Conservation (phyloP, 306 rosid genomes). For the Trifolium pratense region DNA sequence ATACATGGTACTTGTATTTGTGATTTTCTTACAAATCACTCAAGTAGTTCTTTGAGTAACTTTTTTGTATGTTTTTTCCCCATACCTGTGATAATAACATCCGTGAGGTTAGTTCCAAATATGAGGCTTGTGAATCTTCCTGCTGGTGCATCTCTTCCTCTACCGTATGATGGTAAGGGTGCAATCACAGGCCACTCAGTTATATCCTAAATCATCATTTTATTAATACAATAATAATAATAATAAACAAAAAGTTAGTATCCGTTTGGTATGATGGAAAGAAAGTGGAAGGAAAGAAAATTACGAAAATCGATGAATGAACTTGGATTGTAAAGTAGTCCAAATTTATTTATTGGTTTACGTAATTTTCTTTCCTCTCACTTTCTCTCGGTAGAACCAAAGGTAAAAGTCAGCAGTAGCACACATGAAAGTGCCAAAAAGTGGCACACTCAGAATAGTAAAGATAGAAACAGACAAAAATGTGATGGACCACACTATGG, state of each 20-base stretch:
- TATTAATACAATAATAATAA: not conserved
- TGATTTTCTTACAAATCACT: not conserved
- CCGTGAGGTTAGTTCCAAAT: conserved; percentile 83
- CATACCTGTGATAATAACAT: conserved; percentile 72
- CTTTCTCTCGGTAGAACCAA: no score
- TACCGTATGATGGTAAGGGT: conserved; percentile 77
- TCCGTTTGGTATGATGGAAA: no score
- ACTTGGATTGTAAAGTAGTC: no score
- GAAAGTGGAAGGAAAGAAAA: no score
- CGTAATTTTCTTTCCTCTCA: no score
- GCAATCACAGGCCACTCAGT: conserved; percentile 70
- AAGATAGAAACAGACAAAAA: conserved; percentile 24
- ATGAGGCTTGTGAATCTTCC: conserved; percentile 73
- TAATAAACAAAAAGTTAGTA: conserved; percentile 10
- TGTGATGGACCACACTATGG: conserved; percentile 42
- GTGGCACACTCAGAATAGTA: conserved; percentile 19
- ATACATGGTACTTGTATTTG: not conserved
- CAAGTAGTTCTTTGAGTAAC: not conserved
- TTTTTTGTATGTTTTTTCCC: not conserved
- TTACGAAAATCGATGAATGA: no score
- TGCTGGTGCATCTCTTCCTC: conserved; percentile 78
- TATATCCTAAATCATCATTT: conserved; percentile 61
- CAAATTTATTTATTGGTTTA: no score
- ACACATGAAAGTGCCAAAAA: conserved; percentile 30
- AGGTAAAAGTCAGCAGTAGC: not conserved